These are phyloP conservation scores for Pleurotus sapidus DNA, from an alignment of 768 basidiomycete genomes.

Conservation along the genomic window DNA sequence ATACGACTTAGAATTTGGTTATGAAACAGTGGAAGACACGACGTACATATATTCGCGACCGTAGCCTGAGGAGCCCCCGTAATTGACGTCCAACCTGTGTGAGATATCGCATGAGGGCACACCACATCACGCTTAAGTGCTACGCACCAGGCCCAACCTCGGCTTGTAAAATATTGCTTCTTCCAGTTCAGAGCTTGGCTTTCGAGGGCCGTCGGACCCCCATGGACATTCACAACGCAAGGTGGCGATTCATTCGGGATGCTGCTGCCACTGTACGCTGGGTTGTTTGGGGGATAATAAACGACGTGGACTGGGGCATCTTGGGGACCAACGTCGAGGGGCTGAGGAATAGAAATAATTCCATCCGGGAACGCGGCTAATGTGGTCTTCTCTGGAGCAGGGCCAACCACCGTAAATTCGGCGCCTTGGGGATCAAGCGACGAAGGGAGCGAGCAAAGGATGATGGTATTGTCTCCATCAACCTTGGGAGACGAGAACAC, in stretches of 20 bases:
- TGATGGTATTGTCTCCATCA: constrained; percentile 32
- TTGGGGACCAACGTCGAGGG: constrained; percentile 41
- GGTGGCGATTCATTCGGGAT: constrained; percentile 60
- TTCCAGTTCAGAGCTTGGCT: constrained; percentile 47
- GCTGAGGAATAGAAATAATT: constrained; percentile 44
- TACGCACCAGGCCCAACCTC: constrained; percentile 67
- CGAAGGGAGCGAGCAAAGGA: constrained; percentile 29
- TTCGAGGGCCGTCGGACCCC: constrained; percentile 60
- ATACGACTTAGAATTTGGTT: background rate
- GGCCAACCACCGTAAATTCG: constrained; percentile 12
- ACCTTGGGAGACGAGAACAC: constrained; percentile 43
- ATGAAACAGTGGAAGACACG: no score
- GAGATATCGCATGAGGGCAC: constrained; percentile 9
- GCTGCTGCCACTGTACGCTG: constrained; percentile 47
- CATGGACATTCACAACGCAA: constrained; percentile 62
- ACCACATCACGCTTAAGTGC: no score
- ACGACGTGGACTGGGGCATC: constrained; percentile 56
- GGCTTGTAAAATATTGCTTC: constrained; percentile 65
- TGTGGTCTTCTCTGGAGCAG: no score
- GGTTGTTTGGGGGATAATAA: constrained; percentile 68
- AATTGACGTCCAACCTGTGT: constrained; percentile 71
- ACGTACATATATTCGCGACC: constrained; percentile 57
- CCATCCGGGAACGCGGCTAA: constrained; percentile 26
- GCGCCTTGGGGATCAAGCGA: constrained; percentile 14
- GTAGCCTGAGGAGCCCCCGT: constrained; percentile 73